A percentile compares a stretch with the other conserved stretches of the same genome.
Evolutionary conservation across 2,329 filamentous ascomycete genomes (phyloP).

Genomic region (Colletotrichum cordylinicola): DNA sequence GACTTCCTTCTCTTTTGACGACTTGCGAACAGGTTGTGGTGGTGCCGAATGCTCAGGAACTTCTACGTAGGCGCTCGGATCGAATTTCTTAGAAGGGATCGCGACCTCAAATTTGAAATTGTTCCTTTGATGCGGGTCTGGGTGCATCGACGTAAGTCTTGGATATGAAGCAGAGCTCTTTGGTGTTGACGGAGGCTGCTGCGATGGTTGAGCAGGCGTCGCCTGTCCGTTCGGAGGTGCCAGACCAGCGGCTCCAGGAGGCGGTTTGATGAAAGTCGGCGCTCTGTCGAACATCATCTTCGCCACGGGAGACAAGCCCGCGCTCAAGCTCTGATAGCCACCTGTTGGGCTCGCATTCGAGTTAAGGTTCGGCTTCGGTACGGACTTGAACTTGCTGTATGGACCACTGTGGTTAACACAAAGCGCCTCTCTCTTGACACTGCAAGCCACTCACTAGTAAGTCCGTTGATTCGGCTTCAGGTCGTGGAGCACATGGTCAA

Average conservation of each 20-base stretch:
- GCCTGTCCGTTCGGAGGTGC: slow-evolving; percentile 32
- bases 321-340: slow-evolving; percentile 32
- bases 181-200: slow-evolving; percentile 22
- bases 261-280: slow-evolving; percentile 43
- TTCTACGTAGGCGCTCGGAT: slow-evolving; percentile 41
- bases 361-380: slow-evolving; percentile 40
- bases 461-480: slow-evolving; percentile 75
- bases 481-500: slow-evolving; percentile 77
- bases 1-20: not conserved
- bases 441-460: slow-evolving; percentile 60
- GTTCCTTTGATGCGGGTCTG: slow-evolving; percentile 38
- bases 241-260: slow-evolving; percentile 37
- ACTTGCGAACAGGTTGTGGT: slow-evolving; percentile 22
- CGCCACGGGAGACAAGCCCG: slow-evolving; percentile 56
- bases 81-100: slow-evolving; percentile 51
- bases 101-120: slow-evolving; percentile 51
- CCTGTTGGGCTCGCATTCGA: slow-evolving; percentile 25
- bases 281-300: slow-evolving; percentile 53
- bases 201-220: not conserved
- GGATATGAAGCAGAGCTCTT: slow-evolving; percentile 3
- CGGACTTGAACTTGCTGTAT: slow-evolving; percentile 62
- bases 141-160: slow-evolving; percentile 24
- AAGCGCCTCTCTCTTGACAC: not conserved
- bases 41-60: slow-evolving; percentile 28
- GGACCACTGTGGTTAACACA: slow-evolving; percentile 29